Evolutionary conservation across 306 rosid species (phyloP), one percentile per base, ranked within the genome.

Genomic region (Cicer cuneatum): DNA sequence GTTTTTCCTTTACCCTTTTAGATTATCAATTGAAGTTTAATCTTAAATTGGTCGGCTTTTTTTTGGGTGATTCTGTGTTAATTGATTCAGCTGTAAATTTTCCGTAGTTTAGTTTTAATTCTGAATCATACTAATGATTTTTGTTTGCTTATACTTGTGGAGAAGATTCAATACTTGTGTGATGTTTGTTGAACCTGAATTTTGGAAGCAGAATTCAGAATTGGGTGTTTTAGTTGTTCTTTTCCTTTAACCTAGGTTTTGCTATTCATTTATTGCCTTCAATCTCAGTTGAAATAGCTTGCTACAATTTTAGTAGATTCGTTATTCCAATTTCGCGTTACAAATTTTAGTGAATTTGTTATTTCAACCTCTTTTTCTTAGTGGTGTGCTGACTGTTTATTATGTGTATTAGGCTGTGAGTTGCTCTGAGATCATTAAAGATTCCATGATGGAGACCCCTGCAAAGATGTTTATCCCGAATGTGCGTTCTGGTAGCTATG

Each of bases 401-500:
- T n/a, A n/a, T 70, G 60, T 86, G 53, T 71, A 33, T 52, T 81
- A 91, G 98, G 90, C 80, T 41, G 89, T 61, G 59, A 78, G 76
- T 78, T 85, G 89, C 83, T 64, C 89, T 29, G 91, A 88, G 73
- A 70, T 80, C 12, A 77, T 82, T 70, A 29, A 82, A 42, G 86
- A 84, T 67, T 80, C 85, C 13, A 41, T 76, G 19, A n/a, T 80
- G 66, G 90, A 83, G 83, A 70, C 84, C 75, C 46, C 91, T 76
- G 68, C 80, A 8, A 49, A 67, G 12, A 83, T 85, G 38, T 87
- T 86, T 83, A 46, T 78, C 47, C 98, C 98, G 0, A 88, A 71
- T 5, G 82, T 91, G 63, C 91, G 87, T 45, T 91, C 98, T 62
- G 98, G 97, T 40, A 80, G 97, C 84, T 81, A 81, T 76, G 71